Conservation (phyloP, 1,284 basidiomycete species). For the Microbotryum lychnidis-dioicae region DNA sequence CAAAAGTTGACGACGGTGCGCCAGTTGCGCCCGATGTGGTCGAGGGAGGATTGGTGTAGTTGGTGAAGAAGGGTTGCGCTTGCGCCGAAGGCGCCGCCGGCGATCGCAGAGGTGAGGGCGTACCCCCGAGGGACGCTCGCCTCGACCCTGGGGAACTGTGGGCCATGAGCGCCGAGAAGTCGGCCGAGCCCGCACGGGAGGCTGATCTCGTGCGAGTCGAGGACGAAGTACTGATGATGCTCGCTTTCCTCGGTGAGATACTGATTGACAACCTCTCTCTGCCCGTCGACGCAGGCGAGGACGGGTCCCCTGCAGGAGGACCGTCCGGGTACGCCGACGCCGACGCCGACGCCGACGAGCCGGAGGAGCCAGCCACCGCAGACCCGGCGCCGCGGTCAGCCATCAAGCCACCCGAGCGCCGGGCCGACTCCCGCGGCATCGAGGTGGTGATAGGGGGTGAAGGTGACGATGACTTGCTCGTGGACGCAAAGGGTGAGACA, state of each 20-base stretch:
- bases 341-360: background rate
- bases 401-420: too few species aligned
- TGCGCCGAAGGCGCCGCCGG: conserved; percentile 9
- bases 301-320: background rate
- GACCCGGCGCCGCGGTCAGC: too few species aligned
- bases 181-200: background rate
- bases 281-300: too few species aligned
- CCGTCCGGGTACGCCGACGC: background rate
- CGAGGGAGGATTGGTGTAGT: background rate
- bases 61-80: conserved; percentile 18
- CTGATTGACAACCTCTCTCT: background rate
- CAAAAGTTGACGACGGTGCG: background rate
- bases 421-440: too few species aligned
- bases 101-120: conserved; percentile 14
- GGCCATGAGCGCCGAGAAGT: conserved; percentile 1
- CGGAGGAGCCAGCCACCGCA: too few species aligned
- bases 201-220: conserved; percentile 1
- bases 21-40: background rate
- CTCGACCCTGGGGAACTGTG: conserved; percentile 8
- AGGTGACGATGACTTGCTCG: background rate
- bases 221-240: background rate
- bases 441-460: background rate
- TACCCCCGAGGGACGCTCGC: conserved; percentile 2
- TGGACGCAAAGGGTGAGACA: conserved; percentile 25
- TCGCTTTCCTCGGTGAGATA: conserved; percentile 1